Percentiles rank a stretch among this genome's conserved stretches.
These are phyloP conservation scores for Phaseolus coccineus DNA, from an alignment of 331 rosid species.

Conservation along the genomic window DNA sequence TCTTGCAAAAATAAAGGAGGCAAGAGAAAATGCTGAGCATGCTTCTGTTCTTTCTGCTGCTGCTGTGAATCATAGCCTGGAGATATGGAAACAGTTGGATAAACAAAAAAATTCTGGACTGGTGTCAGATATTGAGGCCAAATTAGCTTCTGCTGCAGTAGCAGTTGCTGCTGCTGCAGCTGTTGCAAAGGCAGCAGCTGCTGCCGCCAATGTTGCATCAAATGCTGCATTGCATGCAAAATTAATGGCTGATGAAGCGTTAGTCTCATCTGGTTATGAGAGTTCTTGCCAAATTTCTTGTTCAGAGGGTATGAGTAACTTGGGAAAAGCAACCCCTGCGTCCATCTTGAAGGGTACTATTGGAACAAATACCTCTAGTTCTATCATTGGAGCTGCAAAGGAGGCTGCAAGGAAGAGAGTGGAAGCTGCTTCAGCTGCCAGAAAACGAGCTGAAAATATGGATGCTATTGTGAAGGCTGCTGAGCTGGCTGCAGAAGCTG, in stretches of 20 bases:
- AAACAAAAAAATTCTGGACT: conserved; percentile 81
- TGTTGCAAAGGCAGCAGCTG: conserved; percentile 98
- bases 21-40: conserved; percentile 81
- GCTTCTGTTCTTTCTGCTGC: conserved; percentile 81
- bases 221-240: conserved; percentile 96
- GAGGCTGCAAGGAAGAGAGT: conserved; percentile 84
- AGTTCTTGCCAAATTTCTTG: conserved; percentile 48
- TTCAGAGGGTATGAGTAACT: conserved; percentile 53
- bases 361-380: conserved; percentile 61
- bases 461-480: conserved; percentile 98
- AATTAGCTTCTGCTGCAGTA: conserved; percentile 85
- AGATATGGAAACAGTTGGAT: conserved; percentile 87
- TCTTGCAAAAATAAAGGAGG: conserved; percentile 79
- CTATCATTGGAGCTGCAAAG: conserved; percentile 74
- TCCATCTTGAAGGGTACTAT: conserved; percentile 80
- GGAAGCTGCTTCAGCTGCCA: conserved; percentile 92
- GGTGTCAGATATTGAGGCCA: conserved; percentile 70
- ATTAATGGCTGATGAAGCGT: conserved; percentile 92
- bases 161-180: conserved; percentile 93
- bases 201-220: conserved; percentile 92
- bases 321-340: conserved; percentile 73
- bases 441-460: conserved; percentile 92
- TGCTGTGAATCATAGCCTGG: conserved; percentile 85
- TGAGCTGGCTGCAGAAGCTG: conserved; percentile 96
- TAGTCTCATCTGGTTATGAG: conserved; percentile 51